Evolutionary conservation across 129 eudicot species (phyloP), one percentile per base, ranked within the genome.

Genomic region (Tanacetum coccineum): DNA sequence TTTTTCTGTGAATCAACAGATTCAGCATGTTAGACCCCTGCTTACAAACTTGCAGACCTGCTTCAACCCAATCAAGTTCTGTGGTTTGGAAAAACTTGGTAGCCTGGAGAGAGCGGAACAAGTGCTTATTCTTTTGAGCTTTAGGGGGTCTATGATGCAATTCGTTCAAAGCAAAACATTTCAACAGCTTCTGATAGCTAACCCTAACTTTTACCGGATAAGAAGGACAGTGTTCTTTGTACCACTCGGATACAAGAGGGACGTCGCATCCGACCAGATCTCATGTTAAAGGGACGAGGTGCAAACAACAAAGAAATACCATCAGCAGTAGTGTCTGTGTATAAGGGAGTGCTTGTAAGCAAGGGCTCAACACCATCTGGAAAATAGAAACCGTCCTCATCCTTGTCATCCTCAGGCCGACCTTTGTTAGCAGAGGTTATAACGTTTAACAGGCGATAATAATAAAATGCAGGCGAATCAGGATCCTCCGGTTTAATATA

Each of bases 11-110:
- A 67, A 94, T 94, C 84, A 94, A 72, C 56, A 94, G 81, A 73
- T 94, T 94, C 67, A 89, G 83, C 97, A 94, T 94, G 69, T 94
- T 94, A 79, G 89, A 94, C 63, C 99, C 99, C 60, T 94, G 99
- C 81, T 91, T 89, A 46, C 99, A 94, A 68, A 94, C 99, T 83
- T 94, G 99, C 11, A 94, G 80, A 18, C 99, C 99, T 4, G 96
- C 99, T 76, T 94, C 99, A 45, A 95, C 99, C 99, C 99, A 94
- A 83, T 94, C 99, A 79, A 94, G 97, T 69, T 89, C 93, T n/a
- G 99, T 94, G 62, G 93, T 79, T 66, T 89, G 99, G 75, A 94
- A 94, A 74, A 94, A 94, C 76, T 94, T 94, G 10, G 99, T 94
- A 36, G 99, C 99, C 64, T 88, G 88, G 13, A 94, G 93, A 49